These are phyloP conservation scores for Tolypocladium guangdongense DNA, from an alignment of 2,329 filamentous ascomycete species.

Conservation along the genomic window DNA sequence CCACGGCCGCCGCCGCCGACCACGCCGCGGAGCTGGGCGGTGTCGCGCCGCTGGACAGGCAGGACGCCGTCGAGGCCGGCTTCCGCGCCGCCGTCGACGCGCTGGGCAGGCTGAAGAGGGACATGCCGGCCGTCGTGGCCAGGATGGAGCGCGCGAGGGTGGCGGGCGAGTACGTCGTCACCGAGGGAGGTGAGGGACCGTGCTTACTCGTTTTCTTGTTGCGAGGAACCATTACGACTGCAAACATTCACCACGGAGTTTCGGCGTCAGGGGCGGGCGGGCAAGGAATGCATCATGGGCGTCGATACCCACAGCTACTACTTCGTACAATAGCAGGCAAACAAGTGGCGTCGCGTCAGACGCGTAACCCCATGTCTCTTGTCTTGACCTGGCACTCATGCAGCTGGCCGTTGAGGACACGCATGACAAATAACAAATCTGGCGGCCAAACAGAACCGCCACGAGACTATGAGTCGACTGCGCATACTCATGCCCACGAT, in stretches of 20 bases:
- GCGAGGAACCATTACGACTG: neutral
- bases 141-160: constrained; percentile 54
- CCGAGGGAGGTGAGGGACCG: constrained; percentile 13
- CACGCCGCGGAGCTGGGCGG: constrained; percentile 12
- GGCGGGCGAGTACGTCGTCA: constrained; percentile 46
- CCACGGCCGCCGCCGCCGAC: constrained; percentile 10
- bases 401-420: neutral
- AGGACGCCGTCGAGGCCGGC: constrained; percentile 29
- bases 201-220: too few species aligned
- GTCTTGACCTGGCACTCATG: neutral
- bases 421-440: neutral
- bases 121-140: constrained; percentile 51
- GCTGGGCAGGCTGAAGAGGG: constrained; percentile 42
- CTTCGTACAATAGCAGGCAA: neutral
- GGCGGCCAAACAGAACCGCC: neutral
- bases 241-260: neutral
- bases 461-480: neutral
- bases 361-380: neutral
- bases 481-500: too few species aligned
- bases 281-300: neutral
- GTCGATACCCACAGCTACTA: neutral
- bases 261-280: neutral
- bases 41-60: constrained; percentile 29
- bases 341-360: neutral
- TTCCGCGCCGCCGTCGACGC: constrained; percentile 38